Base-by-base conservation (phyloP, 2,329 filamentous ascomycete genomes). In the Monilinia fructicola region DNA sequence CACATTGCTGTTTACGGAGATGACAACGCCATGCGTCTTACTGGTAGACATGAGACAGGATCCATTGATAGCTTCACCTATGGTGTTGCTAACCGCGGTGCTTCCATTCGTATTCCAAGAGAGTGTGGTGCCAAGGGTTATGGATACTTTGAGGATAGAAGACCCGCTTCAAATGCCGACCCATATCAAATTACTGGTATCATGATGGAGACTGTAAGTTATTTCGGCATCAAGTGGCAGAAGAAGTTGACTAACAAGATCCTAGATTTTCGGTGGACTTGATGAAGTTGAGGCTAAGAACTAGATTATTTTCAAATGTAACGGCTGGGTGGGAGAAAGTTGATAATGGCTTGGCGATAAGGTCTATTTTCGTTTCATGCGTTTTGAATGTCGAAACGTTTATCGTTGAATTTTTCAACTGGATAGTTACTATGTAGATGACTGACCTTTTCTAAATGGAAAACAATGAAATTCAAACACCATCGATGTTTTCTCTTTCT, bases 1-100 rank as follows among this genome's bases (percentile, higher is more conserved):
- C 93, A 91, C 87, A 96, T 96, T 81, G 89, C 90, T 73, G 93
- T 96, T 73, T 97, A 97, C 78, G 93, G 95, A 77, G 92, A 96
- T 84, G 94, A 93, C 79, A 99, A 99, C 84, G 92, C 95, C 74
- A 86, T 90, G 74, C 93, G 95, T 77, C 90, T 98, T 75, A 98
- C 94, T 64, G 95, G 95, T 74, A 85, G 86, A 72, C 92, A 97
- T 82, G 95, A 99, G 88, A 99, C 95, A 14, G 93, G 93, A 56
- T 87, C 85, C 74, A 97, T 97, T 77, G 94, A 99, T 78, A 86
- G 90, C 79, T 99, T 99, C 87, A 88, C 87, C 74, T 98, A 89
- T 80, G 94, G 95, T 77, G 89, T 98, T 69, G 95, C 95, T 79
- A 94, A 98, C 89, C 93, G 95, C 81, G 95, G 94, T 76, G 90